Evolutionary conservation across 2,329 filamentous ascomycete genomes (phyloP).

Genomic region (Colletotrichum scovillei): DNA sequence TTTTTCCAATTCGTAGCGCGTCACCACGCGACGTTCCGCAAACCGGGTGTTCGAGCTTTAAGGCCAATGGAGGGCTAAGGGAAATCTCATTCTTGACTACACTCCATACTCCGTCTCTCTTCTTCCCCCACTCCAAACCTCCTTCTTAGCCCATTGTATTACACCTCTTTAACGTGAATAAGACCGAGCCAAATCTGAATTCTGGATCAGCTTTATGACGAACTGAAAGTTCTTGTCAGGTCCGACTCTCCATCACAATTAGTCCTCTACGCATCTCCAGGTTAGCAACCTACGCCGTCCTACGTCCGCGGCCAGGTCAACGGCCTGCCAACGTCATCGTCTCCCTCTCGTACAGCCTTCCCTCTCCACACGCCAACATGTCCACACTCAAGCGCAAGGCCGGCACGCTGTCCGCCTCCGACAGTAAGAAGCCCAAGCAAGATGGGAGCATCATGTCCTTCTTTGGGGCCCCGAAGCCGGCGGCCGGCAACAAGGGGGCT

Average conservation of each 20-base stretch:
- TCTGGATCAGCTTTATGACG: neutral
- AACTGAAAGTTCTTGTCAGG: neutral
- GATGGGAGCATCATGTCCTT: constrained; percentile 90
- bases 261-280: neutral
- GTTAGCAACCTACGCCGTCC: neutral
- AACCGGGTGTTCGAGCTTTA: constrained; percentile 19
- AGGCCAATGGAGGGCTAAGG: constrained; percentile 2
- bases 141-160: neutral
- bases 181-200: neutral
- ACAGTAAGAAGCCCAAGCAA: constrained; percentile 77
- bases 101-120: constrained; percentile 4
- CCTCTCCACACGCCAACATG: constrained; percentile 49
- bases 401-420: constrained; percentile 53
- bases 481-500: constrained; percentile 37
- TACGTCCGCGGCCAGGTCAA: constrained; percentile 7
- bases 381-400: constrained; percentile 76
- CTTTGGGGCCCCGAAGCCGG: constrained; percentile 77
- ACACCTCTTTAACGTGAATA: neutral
- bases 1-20: constrained; percentile 17
- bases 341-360: neutral
- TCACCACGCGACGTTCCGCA: constrained; percentile 30
- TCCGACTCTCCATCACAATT: constrained; percentile 2
- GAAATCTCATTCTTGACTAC: constrained; percentile 19
- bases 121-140: neutral
- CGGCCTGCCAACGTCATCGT: constrained; percentile 3